Percentiles rank a stretch among this genome's conserved stretches.
phyloP scores from a whole-genome alignment of 768 basidiomycete species.

The Mrakia gelida region DNA sequence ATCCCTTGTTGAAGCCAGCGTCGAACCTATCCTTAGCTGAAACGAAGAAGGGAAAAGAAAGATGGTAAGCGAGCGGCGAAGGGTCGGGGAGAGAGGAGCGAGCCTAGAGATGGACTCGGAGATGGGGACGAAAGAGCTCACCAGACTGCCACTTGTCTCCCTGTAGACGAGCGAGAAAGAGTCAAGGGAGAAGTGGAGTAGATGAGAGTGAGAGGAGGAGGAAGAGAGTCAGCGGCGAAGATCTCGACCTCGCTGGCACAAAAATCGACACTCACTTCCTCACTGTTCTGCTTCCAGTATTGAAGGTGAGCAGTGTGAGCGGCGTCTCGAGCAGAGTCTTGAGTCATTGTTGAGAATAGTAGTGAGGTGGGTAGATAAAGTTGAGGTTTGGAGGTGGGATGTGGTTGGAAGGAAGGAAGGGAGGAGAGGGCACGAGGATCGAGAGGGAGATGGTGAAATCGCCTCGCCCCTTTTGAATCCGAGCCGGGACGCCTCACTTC shows the following conservation, averaged over 20 bases:
- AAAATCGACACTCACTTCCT: conserved; percentile 2
- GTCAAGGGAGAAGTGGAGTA: too few species aligned
- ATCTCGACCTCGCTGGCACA: too few species aligned
- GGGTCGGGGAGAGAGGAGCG: not conserved
- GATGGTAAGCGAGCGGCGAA: not conserved
- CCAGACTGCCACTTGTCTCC: not conserved
- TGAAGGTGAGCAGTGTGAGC: not conserved
- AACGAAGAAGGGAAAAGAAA: too few species aligned
- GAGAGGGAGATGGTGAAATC: too few species aligned
- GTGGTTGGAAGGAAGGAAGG: not conserved
- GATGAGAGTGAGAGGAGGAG: not conserved
- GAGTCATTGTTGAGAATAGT: not conserved
- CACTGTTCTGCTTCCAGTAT: conserved; percentile 19
- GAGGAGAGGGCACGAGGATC: too few species aligned
- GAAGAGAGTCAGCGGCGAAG: not conserved
- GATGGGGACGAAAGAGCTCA: not conserved
- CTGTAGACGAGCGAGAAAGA: too few species aligned
- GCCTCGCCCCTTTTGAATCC: too few species aligned
- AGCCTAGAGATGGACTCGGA: too few species aligned
- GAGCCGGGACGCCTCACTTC: too few species aligned
- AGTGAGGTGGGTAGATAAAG: not conserved
- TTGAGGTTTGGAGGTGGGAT: not conserved
- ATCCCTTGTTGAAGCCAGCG: conserved; percentile 28
- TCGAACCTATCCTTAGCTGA: not conserved
- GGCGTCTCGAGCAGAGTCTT: not conserved